phyloP scores from a whole-genome alignment of 108 stramenopile species.

The Nitzschia sp. region DNA sequence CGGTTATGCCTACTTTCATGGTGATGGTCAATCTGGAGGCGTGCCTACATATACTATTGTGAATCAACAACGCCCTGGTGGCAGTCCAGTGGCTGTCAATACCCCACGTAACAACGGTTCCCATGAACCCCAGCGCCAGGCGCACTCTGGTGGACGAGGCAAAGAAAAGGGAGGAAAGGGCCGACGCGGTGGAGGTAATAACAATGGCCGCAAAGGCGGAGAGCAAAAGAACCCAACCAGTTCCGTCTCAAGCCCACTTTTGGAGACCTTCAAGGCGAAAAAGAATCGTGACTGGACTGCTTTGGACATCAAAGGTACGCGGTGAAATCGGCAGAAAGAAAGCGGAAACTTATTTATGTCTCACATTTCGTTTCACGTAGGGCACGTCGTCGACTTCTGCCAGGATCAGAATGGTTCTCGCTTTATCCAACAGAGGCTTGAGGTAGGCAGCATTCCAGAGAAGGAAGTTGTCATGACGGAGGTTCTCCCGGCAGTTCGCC shows the following conservation, averaged over 20 bases:
- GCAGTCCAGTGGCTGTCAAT: slow-evolving; percentile 14
- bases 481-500: slow-evolving; percentile 74
- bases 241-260: slow-evolving; percentile 55
- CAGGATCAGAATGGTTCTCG: slow-evolving; percentile 98
- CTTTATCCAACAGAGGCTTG: slow-evolving; percentile 95
- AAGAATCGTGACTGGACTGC: slow-evolving; percentile 85
- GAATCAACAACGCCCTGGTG: neutral
- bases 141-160: slow-evolving; percentile 10
- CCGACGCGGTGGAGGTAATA: slow-evolving; percentile 17
- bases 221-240: slow-evolving; percentile 37
- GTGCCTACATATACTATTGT: slow-evolving; percentile 24
- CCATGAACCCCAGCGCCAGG: slow-evolving; percentile 1
- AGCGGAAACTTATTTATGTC: neutral
- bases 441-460: slow-evolving; percentile 81
- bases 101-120: neutral
- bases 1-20: slow-evolving; percentile 62
- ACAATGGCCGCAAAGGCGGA: slow-evolving; percentile 26
- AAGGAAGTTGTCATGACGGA: slow-evolving; percentile 84
- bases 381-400: slow-evolving; percentile 90
- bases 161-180: slow-evolving; percentile 29
- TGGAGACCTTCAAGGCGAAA: slow-evolving; percentile 74
- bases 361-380: neutral
- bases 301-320: slow-evolving; percentile 47
- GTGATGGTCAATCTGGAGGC: slow-evolving; percentile 29
- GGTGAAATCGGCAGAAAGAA: neutral